Evolutionary conservation across 2,329 filamentous ascomycete species (phyloP).

Genomic region (Colletotrichum acutatum): DNA sequence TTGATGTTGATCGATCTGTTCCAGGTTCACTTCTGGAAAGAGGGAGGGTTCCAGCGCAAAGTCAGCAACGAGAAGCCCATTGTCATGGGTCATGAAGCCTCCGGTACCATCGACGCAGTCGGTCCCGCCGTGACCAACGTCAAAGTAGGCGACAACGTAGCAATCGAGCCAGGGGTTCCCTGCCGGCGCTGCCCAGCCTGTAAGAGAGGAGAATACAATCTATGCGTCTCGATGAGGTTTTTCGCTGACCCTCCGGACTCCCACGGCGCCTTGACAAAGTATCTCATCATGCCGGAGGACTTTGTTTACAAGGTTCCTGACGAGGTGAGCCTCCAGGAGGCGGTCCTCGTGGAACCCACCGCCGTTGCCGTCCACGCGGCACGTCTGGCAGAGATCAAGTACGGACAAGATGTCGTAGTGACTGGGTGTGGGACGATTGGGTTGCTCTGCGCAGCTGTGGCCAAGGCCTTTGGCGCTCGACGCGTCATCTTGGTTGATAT

Average conservation of each 20-base stretch:
- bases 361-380: conserved; percentile 21
- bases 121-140: conserved; percentile 69
- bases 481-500: conserved; percentile 23
- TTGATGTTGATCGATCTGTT: neutral
- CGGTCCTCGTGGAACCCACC: conserved; percentile 24
- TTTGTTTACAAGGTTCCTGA: conserved; percentile 86
- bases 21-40: conserved; percentile 33
- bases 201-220: conserved; percentile 81
- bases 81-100: conserved; percentile 59
- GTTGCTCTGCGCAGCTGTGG: conserved; percentile 11
- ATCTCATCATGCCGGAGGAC: conserved; percentile 80
- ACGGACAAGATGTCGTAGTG: conserved; percentile 15
- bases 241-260: conserved; percentile 84
- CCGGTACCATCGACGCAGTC: conserved; percentile 74
- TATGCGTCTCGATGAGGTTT: conserved; percentile 83
- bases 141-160: conserved; percentile 77
- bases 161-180: conserved; percentile 83
- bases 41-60: conserved; percentile 31
- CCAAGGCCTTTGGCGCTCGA: conserved; percentile 22
- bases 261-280: conserved; percentile 81
- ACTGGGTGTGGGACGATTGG: conserved; percentile 24
- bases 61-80: conserved; percentile 45
- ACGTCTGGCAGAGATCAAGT: conserved; percentile 15
- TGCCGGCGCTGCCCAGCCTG: conserved; percentile 79
- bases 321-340: conserved; percentile 54